Base-by-base conservation (phyloP, 1,139 yeast species). In the Dujonia santamariae region DNA sequence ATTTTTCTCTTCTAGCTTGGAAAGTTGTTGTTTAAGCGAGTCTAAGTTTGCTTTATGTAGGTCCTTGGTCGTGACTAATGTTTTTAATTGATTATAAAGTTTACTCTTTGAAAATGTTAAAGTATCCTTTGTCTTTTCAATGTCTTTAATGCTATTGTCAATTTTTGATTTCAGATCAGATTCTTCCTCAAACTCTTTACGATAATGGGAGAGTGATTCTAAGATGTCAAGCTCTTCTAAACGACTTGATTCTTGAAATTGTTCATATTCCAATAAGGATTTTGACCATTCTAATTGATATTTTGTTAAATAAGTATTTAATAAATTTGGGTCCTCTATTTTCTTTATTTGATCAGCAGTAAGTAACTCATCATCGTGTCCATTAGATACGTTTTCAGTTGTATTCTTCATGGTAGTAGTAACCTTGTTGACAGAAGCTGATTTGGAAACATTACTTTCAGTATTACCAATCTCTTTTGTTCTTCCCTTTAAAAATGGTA, bases 51-150 rank as follows among this genome's bases (percentile, higher is more conserved):
- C 40, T 16, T 44, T 32, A 28, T 40, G 44, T 25, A 55, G 35
- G 26, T 44, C 47, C 11, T 48, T 44, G 3, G 56, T 42, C 20
- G 49, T 45, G 28, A 53, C 52, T 12, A 55, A 37, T 16, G 53
- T 41, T 33, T 54, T 50, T 21, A 64, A 37, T 38, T 61, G 61
- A 26, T 48, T 49, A 15, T 47, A 40, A 19, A 66, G 46, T 43
- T 67, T 67, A 32, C 64, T 53, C 41, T 66, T 65, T 27, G 54
- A 47, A 38, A 54, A 60, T 17, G 54, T 46, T 23, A 61, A 41
- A 22, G 50, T 45, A 39, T 66, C 71, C 37, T 57, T 59, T 18
- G 39, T 46, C 28, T 54, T 58, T 36, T 65, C 71, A 37, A 63
- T 49, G 22, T 56, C 52, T 41, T 61, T 65, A 9, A 63, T 58